Percentiles rank a stretch among this genome's conserved stretches.
Evolutionary conservation across 2,329 filamentous ascomycete genomes (phyloP).

Genomic region (Sclerotinia glacialis): DNA sequence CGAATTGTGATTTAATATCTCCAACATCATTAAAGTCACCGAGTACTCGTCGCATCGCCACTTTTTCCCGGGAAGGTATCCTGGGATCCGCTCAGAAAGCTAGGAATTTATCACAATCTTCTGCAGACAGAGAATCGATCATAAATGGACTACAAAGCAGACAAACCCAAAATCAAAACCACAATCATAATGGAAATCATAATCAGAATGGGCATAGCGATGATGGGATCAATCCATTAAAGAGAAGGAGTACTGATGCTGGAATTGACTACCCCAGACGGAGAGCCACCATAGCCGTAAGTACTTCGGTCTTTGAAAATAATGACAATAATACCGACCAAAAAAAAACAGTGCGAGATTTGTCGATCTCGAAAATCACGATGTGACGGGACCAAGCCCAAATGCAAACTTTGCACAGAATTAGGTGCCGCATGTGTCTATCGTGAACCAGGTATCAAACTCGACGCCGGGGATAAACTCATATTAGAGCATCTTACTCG

Average conservation of each 20-base stretch:
- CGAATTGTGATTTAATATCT: conserved; percentile 30
- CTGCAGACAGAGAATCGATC: conserved; percentile 44
- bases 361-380: conserved; percentile 77
- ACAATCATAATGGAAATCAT: conserved; percentile 21
- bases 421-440: conserved; percentile 81
- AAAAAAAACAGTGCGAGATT: conserved; percentile 64
- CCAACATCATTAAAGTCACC: conserved; percentile 50
- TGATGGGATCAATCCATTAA: conserved; percentile 57
- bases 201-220: conserved; percentile 42
- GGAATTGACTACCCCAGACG: conserved; percentile 62
- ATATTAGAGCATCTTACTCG: conserved; percentile 75
- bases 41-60: conserved; percentile 45
- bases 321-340: conserved; percentile 25
- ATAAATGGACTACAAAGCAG: conserved; percentile 45
- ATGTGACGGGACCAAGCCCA: conserved; percentile 76
- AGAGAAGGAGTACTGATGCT: conserved; percentile 60
- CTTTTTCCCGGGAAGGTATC: conserved; percentile 55
- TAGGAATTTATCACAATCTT: conserved; percentile 55
- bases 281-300: conserved; percentile 63
- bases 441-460: conserved; percentile 80
- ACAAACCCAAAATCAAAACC: conserved; percentile 22
- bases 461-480: conserved; percentile 82
- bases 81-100: conserved; percentile 53
- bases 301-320: conserved; percentile 36
- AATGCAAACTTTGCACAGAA: conserved; percentile 80